Base-by-base conservation (phyloP, 805 yeast species). In the Candida glaebosa region DNA sequence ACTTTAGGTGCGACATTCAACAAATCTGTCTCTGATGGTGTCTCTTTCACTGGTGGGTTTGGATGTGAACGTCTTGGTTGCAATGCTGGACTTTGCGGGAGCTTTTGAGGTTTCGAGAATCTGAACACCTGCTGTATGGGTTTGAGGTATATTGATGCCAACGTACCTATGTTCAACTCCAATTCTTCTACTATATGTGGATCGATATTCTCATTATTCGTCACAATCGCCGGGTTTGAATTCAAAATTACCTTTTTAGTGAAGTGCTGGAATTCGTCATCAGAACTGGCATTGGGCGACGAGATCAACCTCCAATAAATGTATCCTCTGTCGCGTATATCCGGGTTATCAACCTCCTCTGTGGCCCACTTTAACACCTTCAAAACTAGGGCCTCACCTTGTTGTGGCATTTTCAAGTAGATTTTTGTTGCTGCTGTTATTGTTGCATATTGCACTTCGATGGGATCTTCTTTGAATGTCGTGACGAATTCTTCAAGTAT, bases 301-400 rank as follows among this genome's bases (percentile, higher is more conserved):
- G 93, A 78, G 5, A 90, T 62, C 20, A 90, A 62, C 43, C 96
- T 72, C 93, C 95, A 84, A 63, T 91, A 90, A 63, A 87, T 80
- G 54, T 71, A 83, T 0, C 91, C 96, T 31, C 96, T 65, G 49
- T 87, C 95, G 46, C 97, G 73, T 8, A 89, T 61, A 61, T 91
- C 98, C 0, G 96, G 96, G 51, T 87, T 82, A 46, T 82, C 81
- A 1, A 73, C 67, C 9, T 81, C 84, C 49, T 87, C 93, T 0
- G 95, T 84, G 5, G 89, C 84, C 57, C 69, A 60, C 52, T 80
- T 81, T 41, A 89, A 63, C 0, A 84, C 67, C 25, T 71, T 68
- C 28, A 87, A 65, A 2, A 88, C 78, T 9, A 83, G 53, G 2
- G 65, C 54, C 50, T 84, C 84, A 2, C 82, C 81, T 22, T 63